Percentiles rank a stretch among this genome's conserved stretches.
Conservation (phyloP, 139 green algal genomes). For the Volvox africanus region DNA sequence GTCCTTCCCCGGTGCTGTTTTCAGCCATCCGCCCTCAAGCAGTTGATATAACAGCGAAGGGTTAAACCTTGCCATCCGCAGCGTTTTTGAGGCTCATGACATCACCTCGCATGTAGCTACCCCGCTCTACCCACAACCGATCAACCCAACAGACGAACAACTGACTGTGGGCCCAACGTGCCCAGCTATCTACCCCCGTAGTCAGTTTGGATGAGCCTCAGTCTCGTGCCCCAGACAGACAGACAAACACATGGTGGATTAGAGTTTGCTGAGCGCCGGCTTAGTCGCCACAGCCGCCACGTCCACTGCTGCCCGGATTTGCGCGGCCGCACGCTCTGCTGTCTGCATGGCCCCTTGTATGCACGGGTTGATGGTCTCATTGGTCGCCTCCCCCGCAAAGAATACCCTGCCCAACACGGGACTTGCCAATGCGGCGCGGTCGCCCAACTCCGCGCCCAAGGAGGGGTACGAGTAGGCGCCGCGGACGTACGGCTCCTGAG, state of each 20-base stretch:
- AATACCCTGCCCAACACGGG: conserved; percentile 76
- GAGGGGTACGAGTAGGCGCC: conserved; percentile 87
- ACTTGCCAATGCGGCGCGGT: conserved; percentile 69
- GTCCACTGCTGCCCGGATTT: conserved; percentile 50
- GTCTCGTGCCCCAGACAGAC: too few relatives aligned
- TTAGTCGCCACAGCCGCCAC: background rate
- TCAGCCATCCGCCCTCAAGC: too few relatives aligned
- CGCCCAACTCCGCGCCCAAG: conserved; percentile 64
- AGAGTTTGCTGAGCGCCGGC: conserved; percentile 56
- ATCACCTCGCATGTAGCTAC: too few relatives aligned
- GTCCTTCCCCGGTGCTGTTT: too few relatives aligned
- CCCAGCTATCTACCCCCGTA: too few relatives aligned
- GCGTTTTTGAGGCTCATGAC: too few relatives aligned
- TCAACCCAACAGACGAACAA: too few relatives aligned
- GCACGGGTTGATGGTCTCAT: conserved; percentile 87
- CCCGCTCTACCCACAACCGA: too few relatives aligned
- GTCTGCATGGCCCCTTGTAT: conserved; percentile 78
- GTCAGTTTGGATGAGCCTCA: too few relatives aligned
- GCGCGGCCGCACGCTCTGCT: conserved; percentile 70
- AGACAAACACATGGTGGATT: background rate
- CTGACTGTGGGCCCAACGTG: too few relatives aligned
- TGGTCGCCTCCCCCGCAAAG: conserved; percentile 88
- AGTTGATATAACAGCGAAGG: too few relatives aligned
- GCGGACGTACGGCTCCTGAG: conserved; percentile 65
- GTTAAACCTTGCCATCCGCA: too few relatives aligned